Evolutionary conservation across 192 early-diverging fungal species (phyloP).

Genomic region (Entomortierella chlamydospora): DNA sequence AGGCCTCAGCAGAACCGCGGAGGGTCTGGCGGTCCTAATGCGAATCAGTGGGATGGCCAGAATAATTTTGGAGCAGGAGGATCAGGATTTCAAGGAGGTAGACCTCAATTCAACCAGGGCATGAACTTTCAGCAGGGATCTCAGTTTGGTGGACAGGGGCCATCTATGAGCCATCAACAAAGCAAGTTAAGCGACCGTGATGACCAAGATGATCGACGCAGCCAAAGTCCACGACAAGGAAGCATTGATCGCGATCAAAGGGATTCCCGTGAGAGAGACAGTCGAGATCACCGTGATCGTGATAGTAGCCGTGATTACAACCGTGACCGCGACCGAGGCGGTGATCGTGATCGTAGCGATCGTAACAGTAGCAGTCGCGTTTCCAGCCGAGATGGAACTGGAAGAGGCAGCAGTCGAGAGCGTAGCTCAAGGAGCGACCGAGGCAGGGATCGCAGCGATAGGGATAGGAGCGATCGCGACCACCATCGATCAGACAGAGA

Average conservation of each 20-base stretch:
- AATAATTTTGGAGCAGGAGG: conserved; percentile 11
- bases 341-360: conserved; percentile 28
- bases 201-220: conserved; percentile 33
- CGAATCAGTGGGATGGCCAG: conserved; percentile 36
- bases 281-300: conserved; percentile 10
- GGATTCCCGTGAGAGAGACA: conserved; percentile 12
- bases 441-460: conserved; percentile 22
- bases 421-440: conserved; percentile 38
- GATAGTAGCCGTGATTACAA: conserved; percentile 13
- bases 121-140: conserved; percentile 21
- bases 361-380: conserved; percentile 26
- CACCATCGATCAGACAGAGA: conserved; percentile 44
- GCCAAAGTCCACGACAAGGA: conserved; percentile 20
- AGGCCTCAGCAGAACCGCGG: conserved; percentile 16
- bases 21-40: conserved; percentile 10
- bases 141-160: conserved; percentile 14
- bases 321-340: conserved; percentile 24
- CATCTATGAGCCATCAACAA: conserved; percentile 4
- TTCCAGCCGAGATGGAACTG: conserved; percentile 33
- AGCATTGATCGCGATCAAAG: conserved; percentile 31
- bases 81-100: conserved; percentile 38
- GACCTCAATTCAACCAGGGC: conserved; percentile 28
- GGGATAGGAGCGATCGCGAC: conserved; percentile 23
- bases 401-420: conserved; percentile 40
- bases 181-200: conserved; percentile 14